Conservation (phyloP, 2,329 filamentous ascomycete genomes). For the Cryphonectria japonica region DNA sequence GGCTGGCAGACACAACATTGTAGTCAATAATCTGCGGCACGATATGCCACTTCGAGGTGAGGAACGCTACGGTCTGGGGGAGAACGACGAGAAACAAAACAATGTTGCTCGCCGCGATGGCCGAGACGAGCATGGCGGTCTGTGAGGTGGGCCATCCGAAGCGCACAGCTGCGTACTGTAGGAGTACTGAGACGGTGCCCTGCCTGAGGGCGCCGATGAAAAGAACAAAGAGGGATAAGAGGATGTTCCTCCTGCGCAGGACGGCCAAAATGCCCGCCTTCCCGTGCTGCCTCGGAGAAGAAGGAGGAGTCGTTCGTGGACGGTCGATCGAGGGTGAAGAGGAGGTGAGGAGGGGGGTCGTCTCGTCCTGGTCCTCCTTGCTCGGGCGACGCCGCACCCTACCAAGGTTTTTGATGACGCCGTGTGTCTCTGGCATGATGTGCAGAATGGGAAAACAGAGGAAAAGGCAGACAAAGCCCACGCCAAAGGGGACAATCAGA, state of each 20-base stretch:
- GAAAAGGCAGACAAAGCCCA: conserved; percentile 19
- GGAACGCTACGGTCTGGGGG: conserved; percentile 24
- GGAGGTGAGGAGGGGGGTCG: conserved; percentile 15
- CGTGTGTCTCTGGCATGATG: conserved; percentile 27
- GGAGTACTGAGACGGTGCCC: conserved; percentile 25
- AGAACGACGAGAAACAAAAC: conserved; percentile 28
- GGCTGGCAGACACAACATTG: conserved; percentile 25
- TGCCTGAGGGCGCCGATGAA: conserved; percentile 27
- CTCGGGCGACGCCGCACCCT: conserved; percentile 9
- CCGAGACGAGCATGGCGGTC: conserved; percentile 29
- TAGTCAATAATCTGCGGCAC: conserved; percentile 28
- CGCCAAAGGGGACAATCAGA: conserved; percentile 24
- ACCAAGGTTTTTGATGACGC: no score
- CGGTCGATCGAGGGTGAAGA: background rate
- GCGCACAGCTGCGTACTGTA: conserved; percentile 28
- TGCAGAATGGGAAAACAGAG: conserved; percentile 24
- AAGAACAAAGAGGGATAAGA: conserved; percentile 27
- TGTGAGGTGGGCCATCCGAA: conserved; percentile 27
- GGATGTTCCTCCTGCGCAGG: conserved; percentile 21
- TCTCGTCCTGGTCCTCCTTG: conserved; percentile 25
- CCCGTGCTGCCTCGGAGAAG: background rate
- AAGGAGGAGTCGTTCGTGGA: background rate
- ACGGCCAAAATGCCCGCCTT: conserved; percentile 11
- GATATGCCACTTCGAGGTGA: conserved; percentile 25
- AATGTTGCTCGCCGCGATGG: conserved; percentile 28